These are phyloP conservation scores for Penicillium simplicissimum DNA, from an alignment of 495 filamentous ascomycete genomes.

Conservation along the genomic window DNA sequence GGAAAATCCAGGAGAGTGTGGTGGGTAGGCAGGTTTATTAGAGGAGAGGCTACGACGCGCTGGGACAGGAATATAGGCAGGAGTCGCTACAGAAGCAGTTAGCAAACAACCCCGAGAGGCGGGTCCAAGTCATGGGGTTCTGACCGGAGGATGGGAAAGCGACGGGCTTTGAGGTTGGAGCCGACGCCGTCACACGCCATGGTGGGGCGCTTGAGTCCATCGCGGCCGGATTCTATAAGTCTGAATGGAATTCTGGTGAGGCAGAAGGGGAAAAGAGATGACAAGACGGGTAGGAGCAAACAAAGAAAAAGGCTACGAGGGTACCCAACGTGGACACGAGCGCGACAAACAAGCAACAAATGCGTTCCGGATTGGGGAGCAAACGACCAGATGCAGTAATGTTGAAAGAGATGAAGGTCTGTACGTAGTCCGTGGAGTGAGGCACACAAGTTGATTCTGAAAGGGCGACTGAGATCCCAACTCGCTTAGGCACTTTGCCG, in stretches of 20 bases:
- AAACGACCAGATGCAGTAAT: not conserved
- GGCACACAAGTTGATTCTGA: not conserved
- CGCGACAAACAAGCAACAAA: not conserved
- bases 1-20: slow-evolving; percentile 27
- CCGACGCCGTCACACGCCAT: slow-evolving; percentile 44
- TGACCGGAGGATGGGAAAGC: slow-evolving; percentile 38
- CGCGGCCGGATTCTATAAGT: slow-evolving; percentile 20
- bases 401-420: not conserved
- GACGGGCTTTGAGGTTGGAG: slow-evolving; percentile 28
- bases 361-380: not conserved
- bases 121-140: not conserved
- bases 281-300: slow-evolving; percentile 19
- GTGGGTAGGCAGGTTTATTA: slow-evolving; percentile 24
- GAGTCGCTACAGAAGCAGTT: slow-evolving; percentile 30
- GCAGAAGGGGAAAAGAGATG: slow-evolving; percentile 16
- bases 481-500: slow-evolving; percentile 21
- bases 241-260: slow-evolving; percentile 10
- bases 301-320: slow-evolving; percentile 25
- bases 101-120: not conserved
- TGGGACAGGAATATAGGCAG: slow-evolving; percentile 55
- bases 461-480: not conserved
- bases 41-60: slow-evolving; percentile 48
- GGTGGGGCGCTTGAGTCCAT: slow-evolving; percentile 48
- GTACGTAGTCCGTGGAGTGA: not conserved
- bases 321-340: not conserved